phyloP scores from a whole-genome alignment of 768 basidiomycete genomes.

The Macrolepiota fuliginosa region DNA sequence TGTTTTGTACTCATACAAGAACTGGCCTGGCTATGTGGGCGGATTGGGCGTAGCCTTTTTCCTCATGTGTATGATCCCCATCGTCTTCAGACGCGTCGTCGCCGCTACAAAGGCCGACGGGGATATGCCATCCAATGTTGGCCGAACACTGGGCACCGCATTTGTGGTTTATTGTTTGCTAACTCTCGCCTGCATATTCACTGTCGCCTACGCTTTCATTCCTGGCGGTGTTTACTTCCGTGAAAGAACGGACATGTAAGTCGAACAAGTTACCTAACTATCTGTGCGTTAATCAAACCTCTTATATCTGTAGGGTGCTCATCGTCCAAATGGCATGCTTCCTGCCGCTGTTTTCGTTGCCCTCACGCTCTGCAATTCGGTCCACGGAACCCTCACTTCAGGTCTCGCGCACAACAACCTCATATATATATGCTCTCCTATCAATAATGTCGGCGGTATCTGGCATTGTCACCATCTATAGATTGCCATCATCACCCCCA shows the following conservation, averaged over 20 bases:
- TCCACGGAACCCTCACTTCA: neutral
- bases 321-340: conserved; percentile 45
- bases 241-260: conserved; percentile 74
- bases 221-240: conserved; percentile 74
- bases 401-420: conserved; percentile 13
- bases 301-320: conserved; percentile 42
- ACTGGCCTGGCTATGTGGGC: conserved; percentile 71
- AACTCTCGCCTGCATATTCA: conserved; percentile 71
- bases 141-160: conserved; percentile 35
- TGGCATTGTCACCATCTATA: conserved; percentile 51
- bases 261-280: conserved; percentile 14
- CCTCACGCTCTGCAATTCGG: neutral
- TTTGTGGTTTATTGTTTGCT: conserved; percentile 62
- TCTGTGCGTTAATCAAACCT: neutral
- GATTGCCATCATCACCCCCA: conserved; percentile 47
- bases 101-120: conserved; percentile 16
- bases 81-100: conserved; percentile 47
- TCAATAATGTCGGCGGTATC: conserved; percentile 43
- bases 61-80: conserved; percentile 61
- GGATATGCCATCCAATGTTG: neutral
- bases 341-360: conserved; percentile 36
- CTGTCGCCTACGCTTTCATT: conserved; percentile 89
- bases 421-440: conserved; percentile 32
- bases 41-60: conserved; percentile 64
- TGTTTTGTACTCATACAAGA: conserved; percentile 53